Base-by-base conservation (phyloP, 176 grass and related monocot genomes). In the Hyparrhenia diplandra region DNA sequence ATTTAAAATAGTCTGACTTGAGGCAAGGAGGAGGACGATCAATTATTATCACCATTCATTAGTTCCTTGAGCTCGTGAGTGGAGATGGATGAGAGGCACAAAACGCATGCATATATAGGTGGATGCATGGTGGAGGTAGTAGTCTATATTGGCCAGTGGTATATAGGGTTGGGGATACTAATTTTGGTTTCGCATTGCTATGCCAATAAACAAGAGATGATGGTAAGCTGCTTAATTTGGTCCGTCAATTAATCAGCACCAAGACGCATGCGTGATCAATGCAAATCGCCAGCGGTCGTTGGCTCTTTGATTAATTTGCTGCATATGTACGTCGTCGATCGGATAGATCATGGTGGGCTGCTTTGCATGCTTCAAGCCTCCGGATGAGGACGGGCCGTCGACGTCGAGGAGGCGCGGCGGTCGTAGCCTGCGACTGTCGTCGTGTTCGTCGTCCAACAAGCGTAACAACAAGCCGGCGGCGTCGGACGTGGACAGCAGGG, bases 341-440 rank as follows among this genome's bases (percentile, higher is more conserved):
- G 31, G 31, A 32, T 2, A 32, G 31, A 32, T 32, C 31, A 32
- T 32, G 31, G 31, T 32, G 31, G 31, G 31, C 31, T 32, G 31
- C 31, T 32, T 85, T 37, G 43, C 84, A 41, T 85, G 84, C 69
- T 85, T 85, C 84, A 85, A 72, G 31, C 31, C 31, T 2, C 2
- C 31, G 31, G 31, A 4, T 32, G 31, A 32, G 31, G 31, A 32
- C 31, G 31, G 31, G 31, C 31, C 31, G 31, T 32, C 31, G 31
- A 32, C 31, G 36, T 31, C 37, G 64, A 69, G 64, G 67, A 73
- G 84, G 18, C 55, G 77, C 65, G 82, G 77, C 65, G 82, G 66
- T 51, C 42, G 59, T 8, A 69, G 83, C 64, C 74, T 75, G 11
- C 62, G 64, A 2, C n/a, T 55, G 62, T 32, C 31, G 31, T 32